Evolutionary conservation across 371 early-diverging fungal species (phyloP).

Genomic region (Nematocida ironsii): DNA sequence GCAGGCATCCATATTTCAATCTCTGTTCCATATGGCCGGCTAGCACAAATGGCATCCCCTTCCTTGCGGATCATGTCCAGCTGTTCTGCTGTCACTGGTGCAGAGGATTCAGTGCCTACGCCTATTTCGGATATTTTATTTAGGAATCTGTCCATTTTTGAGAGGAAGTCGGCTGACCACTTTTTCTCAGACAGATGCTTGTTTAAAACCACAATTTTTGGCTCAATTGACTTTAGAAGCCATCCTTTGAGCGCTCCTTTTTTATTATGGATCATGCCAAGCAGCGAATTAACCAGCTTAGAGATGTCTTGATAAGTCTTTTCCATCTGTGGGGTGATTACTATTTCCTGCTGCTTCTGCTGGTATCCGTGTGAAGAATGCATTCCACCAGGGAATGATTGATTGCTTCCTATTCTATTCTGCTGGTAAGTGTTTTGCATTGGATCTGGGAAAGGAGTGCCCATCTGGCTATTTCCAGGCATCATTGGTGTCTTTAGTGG

Average conservation of each 20-base stretch:
- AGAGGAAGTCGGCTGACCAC: slow-evolving; percentile 41
- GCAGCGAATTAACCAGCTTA: slow-evolving; percentile 17
- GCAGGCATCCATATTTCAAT: slow-evolving; percentile 58
- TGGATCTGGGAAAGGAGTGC: slow-evolving; percentile 5
- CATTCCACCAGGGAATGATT: not conserved
- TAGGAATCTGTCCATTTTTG: slow-evolving; percentile 27
- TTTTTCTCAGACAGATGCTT: slow-evolving; percentile 34
- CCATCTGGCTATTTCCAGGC: not conserved
- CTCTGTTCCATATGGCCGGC: slow-evolving; percentile 36
- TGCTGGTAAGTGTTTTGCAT: not conserved
- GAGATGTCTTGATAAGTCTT: slow-evolving; percentile 3
- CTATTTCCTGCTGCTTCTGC: slow-evolving; percentile 7
- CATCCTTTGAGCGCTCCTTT: slow-evolving; percentile 50
- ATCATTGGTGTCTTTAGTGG: not conserved
- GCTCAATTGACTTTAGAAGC: slow-evolving; percentile 56
- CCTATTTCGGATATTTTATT: slow-evolving; percentile 33
- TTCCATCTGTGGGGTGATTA: slow-evolving; percentile 44
- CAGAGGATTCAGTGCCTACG: not conserved
- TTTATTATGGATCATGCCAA: slow-evolving; percentile 33
- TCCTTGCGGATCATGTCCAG: slow-evolving; percentile 32
- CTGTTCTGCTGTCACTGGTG: slow-evolving; percentile 13
- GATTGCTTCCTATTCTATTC: not conserved
- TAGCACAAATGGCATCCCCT: slow-evolving; percentile 47
- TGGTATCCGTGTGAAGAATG: not conserved
- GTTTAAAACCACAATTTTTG: slow-evolving; percentile 33